Conservation (phyloP, 768 basidiomycete genomes). For the Suillus brevipes region DNA sequence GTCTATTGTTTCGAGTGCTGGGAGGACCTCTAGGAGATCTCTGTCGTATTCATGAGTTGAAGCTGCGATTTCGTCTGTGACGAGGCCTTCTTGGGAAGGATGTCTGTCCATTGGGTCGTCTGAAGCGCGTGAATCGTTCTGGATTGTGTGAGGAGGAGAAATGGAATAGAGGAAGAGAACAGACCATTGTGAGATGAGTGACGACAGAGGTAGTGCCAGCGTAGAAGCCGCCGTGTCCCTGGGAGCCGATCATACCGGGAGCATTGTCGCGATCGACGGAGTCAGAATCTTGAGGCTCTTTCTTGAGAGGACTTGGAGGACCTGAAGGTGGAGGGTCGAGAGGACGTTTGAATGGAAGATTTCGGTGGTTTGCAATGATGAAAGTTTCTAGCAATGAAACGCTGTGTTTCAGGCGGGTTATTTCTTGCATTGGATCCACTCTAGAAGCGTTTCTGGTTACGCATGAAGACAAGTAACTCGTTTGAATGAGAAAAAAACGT, state of each 20-base stretch:
- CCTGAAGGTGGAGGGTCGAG: slow-evolving; percentile 32
- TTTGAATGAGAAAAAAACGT: not conserved
- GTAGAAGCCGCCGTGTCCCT: slow-evolving; percentile 68
- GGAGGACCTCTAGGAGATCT: slow-evolving; percentile 68
- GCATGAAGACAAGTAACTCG: slow-evolving; percentile 8
- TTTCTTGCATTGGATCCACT: slow-evolving; percentile 41
- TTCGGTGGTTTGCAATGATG: slow-evolving; percentile 33
- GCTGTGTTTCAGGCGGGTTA: slow-evolving; percentile 41
- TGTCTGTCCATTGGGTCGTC: slow-evolving; percentile 51
- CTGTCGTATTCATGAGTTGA: slow-evolving; percentile 63
- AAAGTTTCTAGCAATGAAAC: slow-evolving; percentile 40
- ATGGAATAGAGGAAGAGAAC: slow-evolving; percentile 14
- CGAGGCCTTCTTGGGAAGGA: slow-evolving; percentile 46
- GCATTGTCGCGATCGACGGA: slow-evolving; percentile 45
- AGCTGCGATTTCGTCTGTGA: slow-evolving; percentile 40
- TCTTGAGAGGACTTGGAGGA: slow-evolving; percentile 46
- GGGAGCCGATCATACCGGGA: slow-evolving; percentile 69
- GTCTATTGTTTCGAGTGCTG: slow-evolving; percentile 67
- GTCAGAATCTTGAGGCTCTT: slow-evolving; percentile 51
- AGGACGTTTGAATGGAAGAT: slow-evolving; percentile 28
- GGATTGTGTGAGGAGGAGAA: slow-evolving; percentile 19
- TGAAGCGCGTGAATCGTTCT: slow-evolving; percentile 48
- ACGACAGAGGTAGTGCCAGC: slow-evolving; percentile 78
- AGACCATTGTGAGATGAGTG: slow-evolving; percentile 65
- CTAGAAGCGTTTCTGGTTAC: slow-evolving; percentile 30